phyloP scores from a whole-genome alignment of 257 asterid genomes.

The Fraxinus quadrangulata region DNA sequence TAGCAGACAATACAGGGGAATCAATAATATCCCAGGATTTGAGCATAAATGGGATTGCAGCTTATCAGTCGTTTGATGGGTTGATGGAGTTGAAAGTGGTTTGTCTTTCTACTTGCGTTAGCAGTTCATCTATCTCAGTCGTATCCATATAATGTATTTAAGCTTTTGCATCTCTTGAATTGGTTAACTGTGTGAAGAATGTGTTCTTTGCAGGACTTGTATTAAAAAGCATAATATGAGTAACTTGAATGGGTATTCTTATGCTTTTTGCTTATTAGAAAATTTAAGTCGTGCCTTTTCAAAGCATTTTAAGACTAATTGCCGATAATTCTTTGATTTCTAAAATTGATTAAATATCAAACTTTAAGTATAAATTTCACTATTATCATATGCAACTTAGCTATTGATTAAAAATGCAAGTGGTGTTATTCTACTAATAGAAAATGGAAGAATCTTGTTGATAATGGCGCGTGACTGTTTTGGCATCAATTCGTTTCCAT shows the following conservation, averaged over 20 bases:
- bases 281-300: neutral
- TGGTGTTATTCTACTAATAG: neutral
- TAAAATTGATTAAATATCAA: neutral
- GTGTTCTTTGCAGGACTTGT: neutral
- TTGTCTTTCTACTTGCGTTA: conserved; percentile 10
- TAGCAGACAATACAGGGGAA: conserved; percentile 41
- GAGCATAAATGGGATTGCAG: conserved; percentile 43
- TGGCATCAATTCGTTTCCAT: neutral
- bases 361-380: neutral
- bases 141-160: neutral
- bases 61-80: conserved; percentile 69
- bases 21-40: conserved; percentile 38
- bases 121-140: neutral
- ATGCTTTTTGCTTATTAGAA: neutral
- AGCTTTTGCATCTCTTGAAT: neutral
- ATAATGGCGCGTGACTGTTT: neutral
- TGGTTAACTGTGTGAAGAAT: neutral
- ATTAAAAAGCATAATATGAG: too few species aligned
- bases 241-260: neutral
- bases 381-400: neutral
- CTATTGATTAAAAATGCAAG: neutral
- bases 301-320: neutral
- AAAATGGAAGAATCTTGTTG: neutral
- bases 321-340: neutral
- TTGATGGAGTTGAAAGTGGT: conserved; percentile 63